Conservation (phyloP, 176 grass and related monocot genomes). For the Bothriochloa decipiens region DNA sequence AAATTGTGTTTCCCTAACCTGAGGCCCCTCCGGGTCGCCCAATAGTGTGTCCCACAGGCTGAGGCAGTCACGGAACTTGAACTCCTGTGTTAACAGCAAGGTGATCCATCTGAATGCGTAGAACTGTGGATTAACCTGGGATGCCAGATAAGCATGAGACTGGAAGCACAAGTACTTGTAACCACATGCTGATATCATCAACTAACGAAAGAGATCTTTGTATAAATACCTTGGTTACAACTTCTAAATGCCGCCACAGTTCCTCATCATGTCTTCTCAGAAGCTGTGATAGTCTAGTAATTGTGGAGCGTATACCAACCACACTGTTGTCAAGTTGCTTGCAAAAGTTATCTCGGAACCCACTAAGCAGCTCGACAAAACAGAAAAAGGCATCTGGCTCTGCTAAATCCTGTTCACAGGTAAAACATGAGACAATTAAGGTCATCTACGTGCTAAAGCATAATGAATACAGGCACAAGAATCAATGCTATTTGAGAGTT, state of each 20-base stretch:
- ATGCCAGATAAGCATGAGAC: slow-evolving; percentile 10
- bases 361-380: slow-evolving; percentile 86
- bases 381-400: slow-evolving; percentile 94
- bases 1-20: slow-evolving; percentile 45
- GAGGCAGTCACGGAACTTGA: slow-evolving; percentile 80
- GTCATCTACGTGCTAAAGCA: slow-evolving; percentile 14
- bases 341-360: slow-evolving; percentile 97
- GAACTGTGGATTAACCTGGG: slow-evolving; percentile 93
- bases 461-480: slow-evolving; percentile 9
- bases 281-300: slow-evolving; percentile 82
- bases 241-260: slow-evolving; percentile 97
- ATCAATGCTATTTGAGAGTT: not conserved
- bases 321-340: slow-evolving; percentile 95
- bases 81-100: slow-evolving; percentile 89
- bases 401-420: slow-evolving; percentile 57
- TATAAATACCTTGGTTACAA: slow-evolving; percentile 80
- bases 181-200: not conserved
- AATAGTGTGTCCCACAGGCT: slow-evolving; percentile 84
- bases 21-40: slow-evolving; percentile 80
- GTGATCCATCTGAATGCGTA: slow-evolving; percentile 99
- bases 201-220: not conserved
- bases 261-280: slow-evolving; percentile 96
- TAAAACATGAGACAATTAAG: not conserved
- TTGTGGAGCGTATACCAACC: slow-evolving; percentile 91
- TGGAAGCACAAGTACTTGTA: slow-evolving; percentile 12